These are phyloP conservation scores for Leccinum fallax DNA, from an alignment of 1,284 basidiomycete genomes.

Conservation along the genomic window DNA sequence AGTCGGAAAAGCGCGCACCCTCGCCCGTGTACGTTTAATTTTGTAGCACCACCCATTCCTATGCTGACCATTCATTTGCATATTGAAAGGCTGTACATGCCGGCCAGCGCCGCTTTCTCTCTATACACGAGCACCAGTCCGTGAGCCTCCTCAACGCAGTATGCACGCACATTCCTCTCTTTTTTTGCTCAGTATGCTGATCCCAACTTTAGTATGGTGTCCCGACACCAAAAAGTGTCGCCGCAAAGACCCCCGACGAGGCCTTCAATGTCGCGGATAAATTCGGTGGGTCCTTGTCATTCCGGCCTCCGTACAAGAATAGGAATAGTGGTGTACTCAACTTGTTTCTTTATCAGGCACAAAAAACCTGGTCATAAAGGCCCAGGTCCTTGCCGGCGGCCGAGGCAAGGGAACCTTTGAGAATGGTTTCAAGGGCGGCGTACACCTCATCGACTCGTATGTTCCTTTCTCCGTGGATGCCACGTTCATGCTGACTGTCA, in stretches of 20 bases:
- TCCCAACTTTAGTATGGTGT: slow-evolving; percentile 78
- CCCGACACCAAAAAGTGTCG: slow-evolving; percentile 90
- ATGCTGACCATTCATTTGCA: slow-evolving; percentile 1
- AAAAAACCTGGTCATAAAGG: slow-evolving; percentile 90
- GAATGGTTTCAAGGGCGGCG: slow-evolving; percentile 96
- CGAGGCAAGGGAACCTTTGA: slow-evolving; percentile 98
- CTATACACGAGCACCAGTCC: slow-evolving; percentile 99
- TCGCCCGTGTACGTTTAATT: slow-evolving; percentile 58
- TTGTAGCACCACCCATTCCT: neutral
- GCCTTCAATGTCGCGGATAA: slow-evolving; percentile 87
- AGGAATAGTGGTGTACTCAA: neutral
- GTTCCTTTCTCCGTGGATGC: slow-evolving; percentile 24
- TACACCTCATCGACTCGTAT: slow-evolving; percentile 91
- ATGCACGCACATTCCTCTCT: slow-evolving; percentile 28
- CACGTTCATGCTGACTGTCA: slow-evolving; percentile 6
- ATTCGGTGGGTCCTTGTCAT: slow-evolving; percentile 61
- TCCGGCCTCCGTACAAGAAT: neutral
- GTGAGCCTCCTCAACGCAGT: slow-evolving; percentile 94
- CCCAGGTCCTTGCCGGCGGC: slow-evolving; percentile 98
- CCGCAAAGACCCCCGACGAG: slow-evolving; percentile 89
- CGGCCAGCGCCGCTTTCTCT: slow-evolving; percentile 90
- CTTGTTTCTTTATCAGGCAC: slow-evolving; percentile 46
- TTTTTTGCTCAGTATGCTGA: slow-evolving; percentile 6
- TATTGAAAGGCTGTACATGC: slow-evolving; percentile 58
- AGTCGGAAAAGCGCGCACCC: slow-evolving; percentile 58